Evolutionary conservation across 495 filamentous ascomycete species (phyloP), one percentile per base, ranked within the genome.

Genomic region (Xylaria nigripes): DNA sequence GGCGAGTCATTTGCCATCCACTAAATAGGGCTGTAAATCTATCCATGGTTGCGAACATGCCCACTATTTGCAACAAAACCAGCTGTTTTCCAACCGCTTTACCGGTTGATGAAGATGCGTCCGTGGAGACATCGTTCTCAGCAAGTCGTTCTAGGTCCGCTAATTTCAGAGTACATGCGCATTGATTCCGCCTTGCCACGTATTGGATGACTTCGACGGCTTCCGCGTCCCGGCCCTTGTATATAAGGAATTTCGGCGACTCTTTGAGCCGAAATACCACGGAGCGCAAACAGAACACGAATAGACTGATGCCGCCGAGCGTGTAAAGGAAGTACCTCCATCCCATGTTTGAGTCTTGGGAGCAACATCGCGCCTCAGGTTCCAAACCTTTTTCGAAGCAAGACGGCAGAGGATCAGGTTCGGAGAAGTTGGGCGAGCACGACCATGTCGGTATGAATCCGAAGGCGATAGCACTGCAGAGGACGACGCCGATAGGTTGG

Each of bases 241-340:
- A 70, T 25, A 77, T 50, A 0, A 76, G 65, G 46, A 67, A 77
- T 48, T 76, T 76, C 0, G 75, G 75, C 2, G 66, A 70, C 58
- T 77, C 73, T 47, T 74, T 66, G 43, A 77, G 74, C 24, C 49
- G 46, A 53, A 77, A 77, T 24, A 75, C 55, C 1, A 72, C 55
- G 38, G 75, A 74, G 10, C 74, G 70, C 1, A 76, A 55, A 56
- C 74, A 58, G 56, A 76, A 76, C 18, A 76, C 64, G n/a, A 65
- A 45, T 1, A 76, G 60, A 6, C 70, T 72, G 45, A 76, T 66
- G 1, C 56, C 64, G 9, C 74, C 74, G 6, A 76, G 46, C 6
- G 68, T 70, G 47, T 66, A 80, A 57, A 73, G 67, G 10, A 80
- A 64, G 55, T 81, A 81, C 13, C 80, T 70, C 79, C 79, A 82